These are phyloP conservation scores for Pugionium cornutum DNA, from an alignment of 345 rosid genomes.

Conservation along the genomic window DNA sequence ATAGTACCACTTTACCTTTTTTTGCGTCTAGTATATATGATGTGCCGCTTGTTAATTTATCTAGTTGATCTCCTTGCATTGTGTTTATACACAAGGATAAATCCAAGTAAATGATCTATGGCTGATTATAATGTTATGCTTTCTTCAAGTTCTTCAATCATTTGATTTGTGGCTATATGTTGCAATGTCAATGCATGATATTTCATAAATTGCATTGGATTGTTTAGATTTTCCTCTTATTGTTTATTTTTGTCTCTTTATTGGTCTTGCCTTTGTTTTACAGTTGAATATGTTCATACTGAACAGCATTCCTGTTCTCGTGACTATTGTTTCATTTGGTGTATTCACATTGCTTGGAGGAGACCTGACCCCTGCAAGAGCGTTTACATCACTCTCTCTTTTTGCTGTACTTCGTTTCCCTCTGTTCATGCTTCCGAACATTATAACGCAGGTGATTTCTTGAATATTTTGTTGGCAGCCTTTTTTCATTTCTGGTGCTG, in stretches of 20 bases:
- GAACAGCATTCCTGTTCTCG: conserved; percentile 91
- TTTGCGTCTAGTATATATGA: background rate
- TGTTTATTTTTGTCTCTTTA: conserved; percentile 37
- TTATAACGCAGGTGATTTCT: conserved; percentile 81
- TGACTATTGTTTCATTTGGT: conserved; percentile 90
- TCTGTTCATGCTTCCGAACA: conserved; percentile 90
- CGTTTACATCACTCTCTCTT: conserved; percentile 94
- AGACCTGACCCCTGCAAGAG: conserved; percentile 93
- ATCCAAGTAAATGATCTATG: conserved; percentile 1
- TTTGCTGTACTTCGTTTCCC: conserved; percentile 98
- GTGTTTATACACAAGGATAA: conserved; percentile 9
- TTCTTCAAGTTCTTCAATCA: conserved; percentile 5
- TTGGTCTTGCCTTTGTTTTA: conserved; percentile 40
- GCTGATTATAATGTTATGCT: conserved; percentile 16
- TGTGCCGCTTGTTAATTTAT: background rate
- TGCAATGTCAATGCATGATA: background rate
- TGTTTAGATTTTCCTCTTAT: background rate
- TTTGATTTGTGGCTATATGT: conserved; percentile 1
- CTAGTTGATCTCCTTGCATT: background rate
- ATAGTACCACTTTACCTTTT: background rate
- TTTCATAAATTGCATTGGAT: conserved; percentile 2
- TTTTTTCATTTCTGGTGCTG: conserved; percentile 13
- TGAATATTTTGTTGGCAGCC: background rate
- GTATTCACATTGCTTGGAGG: conserved; percentile 97
- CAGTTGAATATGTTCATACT: conserved; percentile 83